Conservation (phyloP, 2,329 filamentous ascomycete genomes). For the Fusarium sp. region DNA sequence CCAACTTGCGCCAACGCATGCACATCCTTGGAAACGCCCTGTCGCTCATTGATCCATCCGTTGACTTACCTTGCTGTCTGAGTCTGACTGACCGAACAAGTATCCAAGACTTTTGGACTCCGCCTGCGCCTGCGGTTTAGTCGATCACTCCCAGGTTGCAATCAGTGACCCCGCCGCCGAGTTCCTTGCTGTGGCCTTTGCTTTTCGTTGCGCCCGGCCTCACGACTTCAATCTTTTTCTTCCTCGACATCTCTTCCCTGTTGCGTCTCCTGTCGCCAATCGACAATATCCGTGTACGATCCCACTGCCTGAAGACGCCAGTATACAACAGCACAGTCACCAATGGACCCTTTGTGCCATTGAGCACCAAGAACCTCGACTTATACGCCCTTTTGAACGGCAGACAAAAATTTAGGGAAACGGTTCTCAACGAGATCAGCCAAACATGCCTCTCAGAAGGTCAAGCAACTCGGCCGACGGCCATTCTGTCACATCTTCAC, state of each 20-base stretch:
- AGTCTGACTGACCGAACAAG: constrained; percentile 21
- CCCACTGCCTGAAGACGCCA: constrained; percentile 5
- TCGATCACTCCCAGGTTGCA: constrained; percentile 33
- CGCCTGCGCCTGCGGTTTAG: constrained; percentile 28
- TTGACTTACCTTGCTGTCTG: constrained; percentile 21
- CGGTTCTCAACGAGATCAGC: constrained; percentile 12
- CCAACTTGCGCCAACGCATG: constrained; percentile 33
- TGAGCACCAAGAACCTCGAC: constrained; percentile 30
- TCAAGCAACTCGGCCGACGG: constrained; percentile 43
- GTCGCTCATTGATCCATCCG: constrained; percentile 31
- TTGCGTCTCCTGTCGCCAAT: constrained; percentile 12
- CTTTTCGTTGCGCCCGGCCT: constrained; percentile 28
- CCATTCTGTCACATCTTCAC: constrained; percentile 39
- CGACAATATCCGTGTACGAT: neutral
- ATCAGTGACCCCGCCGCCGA: constrained; percentile 34
- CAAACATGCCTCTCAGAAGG: constrained; percentile 45
- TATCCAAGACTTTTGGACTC: constrained; percentile 31
- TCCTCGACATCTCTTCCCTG: constrained; percentile 16
- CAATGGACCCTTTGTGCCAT: constrained; percentile 36
- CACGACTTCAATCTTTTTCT: constrained; percentile 21
- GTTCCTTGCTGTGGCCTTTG: constrained; percentile 19
- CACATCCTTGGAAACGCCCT: constrained; percentile 29
- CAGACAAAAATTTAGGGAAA: constrained; percentile 1
- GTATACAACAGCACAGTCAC: constrained; percentile 7
- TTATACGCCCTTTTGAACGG: constrained; percentile 2